Base-by-base conservation (phyloP, 139 green algal genomes). In the Picochlorum costavermella region DNA sequence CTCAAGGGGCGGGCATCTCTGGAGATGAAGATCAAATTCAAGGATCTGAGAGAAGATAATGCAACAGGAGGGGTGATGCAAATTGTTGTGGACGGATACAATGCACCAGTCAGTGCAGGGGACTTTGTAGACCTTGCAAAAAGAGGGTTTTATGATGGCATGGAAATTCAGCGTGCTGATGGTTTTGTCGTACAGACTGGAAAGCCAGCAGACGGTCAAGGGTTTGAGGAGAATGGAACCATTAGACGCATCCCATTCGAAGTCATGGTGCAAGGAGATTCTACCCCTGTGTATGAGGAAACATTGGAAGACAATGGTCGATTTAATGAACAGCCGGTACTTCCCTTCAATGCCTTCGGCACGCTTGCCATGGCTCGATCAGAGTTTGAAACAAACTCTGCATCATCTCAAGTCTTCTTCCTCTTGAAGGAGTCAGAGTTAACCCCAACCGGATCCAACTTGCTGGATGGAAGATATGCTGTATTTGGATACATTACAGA, bases 271-370 rank as follows among this genome's bases (percentile, higher is more conserved):
- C 20, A 71, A 6, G 82, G 81, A 4, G 90, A 99, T 69, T 95
- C 95, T 76, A 77, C 76, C 63, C 94, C 94, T 16, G 79, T 96
- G 20, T 99, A 99, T 65, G 90, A 95, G 49, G 80, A 92, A 59
- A 96, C 86, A 8, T 83, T 98, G 17, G 91, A 99, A 79, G 92
- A 98, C 65, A 68, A 90, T 10, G 88, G 90, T 20, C 70, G 71
- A 23, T 94, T 85, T 68, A 92, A 94, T 63, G 92, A 95, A 55
- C 65, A 86, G 63, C 88, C 90, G 6, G 77, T 86, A 28, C 83
- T 99, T 56, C 92, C 94, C 17, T 99, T 99, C 86, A 99, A 98
- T 63, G 94, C 94, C 0, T 99, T 90, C 65, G 94, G 94, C 63
- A 99, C 94, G 6, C 63, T 97, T 58, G 91, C 93, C 10, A 87